Base-by-base conservation (phyloP, 179 eudicot species). In the Drosera spatulata region DNA sequence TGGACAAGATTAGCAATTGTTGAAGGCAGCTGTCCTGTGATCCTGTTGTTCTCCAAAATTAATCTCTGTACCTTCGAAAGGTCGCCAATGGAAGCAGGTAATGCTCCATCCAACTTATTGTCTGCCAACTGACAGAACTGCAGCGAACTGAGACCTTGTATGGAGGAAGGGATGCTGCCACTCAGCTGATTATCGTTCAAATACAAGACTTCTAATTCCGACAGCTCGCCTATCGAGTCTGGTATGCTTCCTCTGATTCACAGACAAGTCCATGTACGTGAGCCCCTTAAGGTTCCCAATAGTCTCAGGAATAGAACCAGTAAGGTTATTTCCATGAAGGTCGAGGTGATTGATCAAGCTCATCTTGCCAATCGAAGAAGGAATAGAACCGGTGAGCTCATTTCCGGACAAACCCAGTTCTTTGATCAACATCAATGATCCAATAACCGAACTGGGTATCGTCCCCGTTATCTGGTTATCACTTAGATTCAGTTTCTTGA, bases 61-160 rank as follows among this genome's bases (percentile, higher is more conserved):
- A 91, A 69, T 53, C 90, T 74, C 63, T 55, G 59, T 52, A 91
- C 69, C 50, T 86, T 74, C 1, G 68, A 61, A 42, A 91, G 81
- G 39, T 58, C 42, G 6, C 94, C 94, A 2, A 91, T 79, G 0
- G 86, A 71, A n/a, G 66, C 13, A 2, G 96, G 97, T n/a, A 91
- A 58, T 15, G 5, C 41, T 4, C 96, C 94, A 3, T 65, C 60
- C 14, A 88, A 62, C 44, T 72, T 41, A 64, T 88, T 91, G 51
- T 72, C 71, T 0, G 69, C 64, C 41, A 85, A 47, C n/a, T 76
- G 73, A 6, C 52, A 58, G 53, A 78, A 79, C 39, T 67, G 62
- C 33, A 91, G 58, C 0, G 97, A 88, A 37, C 4, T 48, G 10
- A 91, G 79, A 2, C 69, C 69, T 48, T 66, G 71, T 3, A 88